Base-by-base conservation (phyloP, 345 rosid genomes). In the Iberis pinnata region DNA sequence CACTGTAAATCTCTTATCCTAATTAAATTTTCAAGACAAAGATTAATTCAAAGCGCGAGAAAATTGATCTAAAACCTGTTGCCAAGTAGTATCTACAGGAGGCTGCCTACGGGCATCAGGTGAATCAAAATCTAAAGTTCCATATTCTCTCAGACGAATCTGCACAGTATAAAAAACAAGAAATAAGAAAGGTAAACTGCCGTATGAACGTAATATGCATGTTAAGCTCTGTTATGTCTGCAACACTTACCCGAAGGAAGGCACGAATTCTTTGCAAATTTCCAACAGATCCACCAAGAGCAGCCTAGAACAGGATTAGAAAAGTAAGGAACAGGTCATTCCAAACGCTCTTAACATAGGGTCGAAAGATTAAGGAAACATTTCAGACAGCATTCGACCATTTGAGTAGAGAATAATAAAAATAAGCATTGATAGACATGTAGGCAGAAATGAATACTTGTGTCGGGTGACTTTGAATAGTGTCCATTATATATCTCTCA, bases 21-120 rank as follows among this genome's bases (percentile, higher is more conserved):
- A 47, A 6, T 20, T n/a, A 55, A 12, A 61, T 20, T 19, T 11
- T 18, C 20, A 35, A 52, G 29, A 55, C 18, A 11, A 51, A 38
- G 26, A 31, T 39, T 35, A 43, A 41, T 31, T 22, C 32, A 43
- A 67, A 40, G 43, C 24, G 15, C 26, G 12, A 38, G 38, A 20
- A 51, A 60, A 60, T 48, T 42, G 45, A 56, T 58, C 42, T 40
- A 51, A 32, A 69, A 93, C 99, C 95, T 88, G 97, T 80, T 93
- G 97, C 99, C 99, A 93, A 41, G 92, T 86, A 37, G 99, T 93
- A 72, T 93, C 99, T 60, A 88, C 82, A 7, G 99, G 97, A 60
- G 99, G 99, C 76, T 88, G 98, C 75, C 96, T 80, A 60, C 80
- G 94, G 49, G 78, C 69, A 72, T 93, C 97, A 45, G 77, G 73